These are phyloP conservation scores for Emergomyces africanus DNA, from an alignment of 2,329 filamentous ascomycete genomes.

Conservation along the genomic window DNA sequence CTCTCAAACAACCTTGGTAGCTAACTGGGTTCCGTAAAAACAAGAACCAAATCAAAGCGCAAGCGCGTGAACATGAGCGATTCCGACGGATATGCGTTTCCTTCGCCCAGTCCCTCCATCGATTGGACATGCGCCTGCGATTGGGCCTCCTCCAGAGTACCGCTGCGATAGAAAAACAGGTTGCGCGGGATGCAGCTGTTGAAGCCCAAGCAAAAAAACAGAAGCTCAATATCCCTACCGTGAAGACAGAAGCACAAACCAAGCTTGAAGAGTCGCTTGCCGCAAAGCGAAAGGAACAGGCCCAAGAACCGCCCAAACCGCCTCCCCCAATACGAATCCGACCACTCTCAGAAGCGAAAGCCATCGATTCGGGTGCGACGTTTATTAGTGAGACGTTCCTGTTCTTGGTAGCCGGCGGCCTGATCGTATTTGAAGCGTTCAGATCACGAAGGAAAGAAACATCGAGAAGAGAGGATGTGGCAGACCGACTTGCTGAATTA, in stretches of 20 bases:
- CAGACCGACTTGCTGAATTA: constrained; percentile 45
- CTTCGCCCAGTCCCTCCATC: constrained; percentile 52
- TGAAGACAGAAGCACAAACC: constrained; percentile 48
- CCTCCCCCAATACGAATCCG: constrained; percentile 43
- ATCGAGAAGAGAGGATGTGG: constrained; percentile 46
- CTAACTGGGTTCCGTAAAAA: not conserved
- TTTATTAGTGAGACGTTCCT: constrained; percentile 57
- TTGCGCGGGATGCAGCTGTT: constrained; percentile 38
- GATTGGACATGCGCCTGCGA: constrained; percentile 55
- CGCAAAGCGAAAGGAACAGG: constrained; percentile 29
- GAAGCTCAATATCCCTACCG: constrained; percentile 42
- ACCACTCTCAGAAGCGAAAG: constrained; percentile 53
- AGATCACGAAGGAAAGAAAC: constrained; percentile 49
- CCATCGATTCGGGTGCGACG: constrained; percentile 56
- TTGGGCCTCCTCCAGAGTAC: constrained; percentile 52
- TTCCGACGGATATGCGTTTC: constrained; percentile 50
- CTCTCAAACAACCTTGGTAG: not conserved
- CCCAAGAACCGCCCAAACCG: constrained; percentile 35
- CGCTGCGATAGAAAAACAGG: constrained; percentile 35
- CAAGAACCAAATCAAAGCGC: constrained; percentile 54
- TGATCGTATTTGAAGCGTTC: constrained; percentile 52
- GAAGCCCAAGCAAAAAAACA: constrained; percentile 44
- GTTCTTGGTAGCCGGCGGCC: constrained; percentile 48
- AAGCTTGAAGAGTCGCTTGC: constrained; percentile 42
- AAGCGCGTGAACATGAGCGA: constrained; percentile 55